Conservation (phyloP, 495 filamentous ascomycete species). For the Penicillium alfredii region DNA sequence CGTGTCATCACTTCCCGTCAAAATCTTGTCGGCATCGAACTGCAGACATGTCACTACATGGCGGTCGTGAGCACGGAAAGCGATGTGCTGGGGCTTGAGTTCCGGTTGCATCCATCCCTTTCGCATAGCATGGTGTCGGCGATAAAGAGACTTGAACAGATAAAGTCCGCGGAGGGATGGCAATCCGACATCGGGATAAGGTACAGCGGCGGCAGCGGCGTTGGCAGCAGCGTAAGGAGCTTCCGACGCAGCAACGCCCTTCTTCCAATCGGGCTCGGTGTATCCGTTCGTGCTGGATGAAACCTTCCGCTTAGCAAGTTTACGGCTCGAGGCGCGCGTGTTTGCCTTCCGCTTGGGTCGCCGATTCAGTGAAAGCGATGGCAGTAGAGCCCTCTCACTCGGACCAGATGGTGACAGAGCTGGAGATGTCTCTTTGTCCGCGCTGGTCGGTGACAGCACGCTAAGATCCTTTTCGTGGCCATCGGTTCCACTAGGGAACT, state of each 20-base stretch:
- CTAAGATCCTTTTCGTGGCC: conserved; percentile 79
- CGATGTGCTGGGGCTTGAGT: conserved; percentile 85
- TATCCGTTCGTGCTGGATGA: conserved; percentile 38
- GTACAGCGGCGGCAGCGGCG: conserved; percentile 72
- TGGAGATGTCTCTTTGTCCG: conserved; percentile 42
- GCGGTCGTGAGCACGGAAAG: conserved; percentile 89
- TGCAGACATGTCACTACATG: conserved; percentile 98
- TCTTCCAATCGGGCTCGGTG: conserved; percentile 40
- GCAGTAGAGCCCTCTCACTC: conserved; percentile 21
- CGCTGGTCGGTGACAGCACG: conserved; percentile 34
- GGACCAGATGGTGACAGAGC: conserved; percentile 21
- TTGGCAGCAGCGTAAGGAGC: conserved; percentile 83
- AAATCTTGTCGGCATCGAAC: conserved; percentile 95
- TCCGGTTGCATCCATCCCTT: conserved; percentile 84
- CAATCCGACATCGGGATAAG: conserved; percentile 74
- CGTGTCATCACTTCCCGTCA: conserved; percentile 96
- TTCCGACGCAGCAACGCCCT: conserved; percentile 47
- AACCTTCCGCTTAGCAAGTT: conserved; percentile 52
- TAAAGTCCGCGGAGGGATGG: conserved; percentile 74
- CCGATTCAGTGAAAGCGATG: conserved; percentile 23
- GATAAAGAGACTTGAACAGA: conserved; percentile 94
- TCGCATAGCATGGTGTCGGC: conserved; percentile 81
- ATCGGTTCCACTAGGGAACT: conserved; percentile 69
- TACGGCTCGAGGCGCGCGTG: conserved; percentile 38
- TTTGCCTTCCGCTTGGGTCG: conserved; percentile 51